Conservation (phyloP, 768 basidiomycete species). For the Suillus variegatus region DNA sequence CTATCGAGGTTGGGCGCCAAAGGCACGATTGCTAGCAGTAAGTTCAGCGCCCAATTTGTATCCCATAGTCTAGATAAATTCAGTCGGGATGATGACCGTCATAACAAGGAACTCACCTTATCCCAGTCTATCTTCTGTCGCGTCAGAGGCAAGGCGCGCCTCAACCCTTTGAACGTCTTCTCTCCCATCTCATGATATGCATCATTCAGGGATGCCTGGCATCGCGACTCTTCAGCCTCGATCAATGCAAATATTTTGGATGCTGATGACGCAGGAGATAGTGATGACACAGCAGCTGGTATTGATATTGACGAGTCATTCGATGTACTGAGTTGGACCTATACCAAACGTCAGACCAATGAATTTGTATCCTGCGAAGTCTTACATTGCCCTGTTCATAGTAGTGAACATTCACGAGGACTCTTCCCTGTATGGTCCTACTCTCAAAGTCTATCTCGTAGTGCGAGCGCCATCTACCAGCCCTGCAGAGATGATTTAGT, state of each 20-base stretch:
- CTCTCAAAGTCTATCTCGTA: conserved; percentile 73
- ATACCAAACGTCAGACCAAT: conserved; percentile 2
- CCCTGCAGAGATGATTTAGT: conserved; percentile 51
- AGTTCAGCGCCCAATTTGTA: conserved; percentile 80
- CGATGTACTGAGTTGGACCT: conserved; percentile 90
- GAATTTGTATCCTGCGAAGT: not conserved
- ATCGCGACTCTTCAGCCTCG: conserved; percentile 75
- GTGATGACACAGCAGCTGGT: conserved; percentile 56
- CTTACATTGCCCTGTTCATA: conserved; percentile 96
- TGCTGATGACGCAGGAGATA: conserved; percentile 52
- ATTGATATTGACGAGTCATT: conserved; percentile 67
- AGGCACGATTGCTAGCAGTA: conserved; percentile 61
- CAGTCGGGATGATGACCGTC: not conserved
- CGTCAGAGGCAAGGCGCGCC: conserved; percentile 89
- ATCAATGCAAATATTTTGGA: conserved; percentile 80
- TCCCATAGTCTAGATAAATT: conserved; percentile 44
- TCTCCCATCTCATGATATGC: conserved; percentile 90
- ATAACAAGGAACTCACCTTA: conserved; percentile 49
- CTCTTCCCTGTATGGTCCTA: conserved; percentile 65
- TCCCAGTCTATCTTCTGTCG: conserved; percentile 97
- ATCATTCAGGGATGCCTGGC: conserved; percentile 78
- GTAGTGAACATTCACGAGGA: conserved; percentile 90
- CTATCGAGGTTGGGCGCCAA: conserved; percentile 26
- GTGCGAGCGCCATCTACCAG: conserved; percentile 92
- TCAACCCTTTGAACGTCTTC: conserved; percentile 88